Conservation (phyloP, 306 rosid genomes). For the Inga laurina region DNA sequence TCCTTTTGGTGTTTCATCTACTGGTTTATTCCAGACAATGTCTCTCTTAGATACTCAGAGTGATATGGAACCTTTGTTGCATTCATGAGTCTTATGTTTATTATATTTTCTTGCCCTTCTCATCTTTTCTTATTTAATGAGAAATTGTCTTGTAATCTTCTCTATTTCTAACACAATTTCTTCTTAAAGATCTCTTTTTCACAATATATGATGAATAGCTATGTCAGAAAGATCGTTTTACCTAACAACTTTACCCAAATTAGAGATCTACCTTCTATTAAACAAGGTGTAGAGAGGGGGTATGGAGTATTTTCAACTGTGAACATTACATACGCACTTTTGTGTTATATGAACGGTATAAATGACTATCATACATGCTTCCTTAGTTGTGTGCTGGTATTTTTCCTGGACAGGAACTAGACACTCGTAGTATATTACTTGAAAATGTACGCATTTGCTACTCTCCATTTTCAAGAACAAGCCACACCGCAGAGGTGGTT, state of each 20-base stretch:
- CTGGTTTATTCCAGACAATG: not conserved
- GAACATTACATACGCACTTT: not conserved
- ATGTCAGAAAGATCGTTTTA: not conserved
- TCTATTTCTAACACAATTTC: not conserved
- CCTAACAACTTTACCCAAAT: not conserved
- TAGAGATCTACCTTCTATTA: not conserved
- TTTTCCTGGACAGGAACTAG: constrained; percentile 54
- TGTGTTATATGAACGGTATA: not conserved
- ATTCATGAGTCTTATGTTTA: not conserved
- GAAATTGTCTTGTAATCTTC: constrained; percentile 6
- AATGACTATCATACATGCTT: not conserved
- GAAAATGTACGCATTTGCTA: constrained; percentile 71
- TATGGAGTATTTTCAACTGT: not conserved
- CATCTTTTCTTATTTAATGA: not conserved
- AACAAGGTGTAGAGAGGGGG: not conserved
- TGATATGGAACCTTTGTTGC: not conserved
- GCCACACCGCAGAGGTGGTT: constrained; percentile 64
- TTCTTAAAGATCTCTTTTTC: not conserved
- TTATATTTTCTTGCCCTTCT: not conserved
- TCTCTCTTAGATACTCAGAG: not conserved
- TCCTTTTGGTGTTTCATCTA: not conserved
- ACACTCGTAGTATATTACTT: constrained; percentile 47
- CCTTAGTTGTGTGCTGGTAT: not conserved
- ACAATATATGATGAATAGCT: not conserved
- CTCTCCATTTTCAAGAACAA: constrained; percentile 89